Evolutionary conservation across 257 asterid genomes (phyloP).

Genomic region (Solanum arcanum): DNA sequence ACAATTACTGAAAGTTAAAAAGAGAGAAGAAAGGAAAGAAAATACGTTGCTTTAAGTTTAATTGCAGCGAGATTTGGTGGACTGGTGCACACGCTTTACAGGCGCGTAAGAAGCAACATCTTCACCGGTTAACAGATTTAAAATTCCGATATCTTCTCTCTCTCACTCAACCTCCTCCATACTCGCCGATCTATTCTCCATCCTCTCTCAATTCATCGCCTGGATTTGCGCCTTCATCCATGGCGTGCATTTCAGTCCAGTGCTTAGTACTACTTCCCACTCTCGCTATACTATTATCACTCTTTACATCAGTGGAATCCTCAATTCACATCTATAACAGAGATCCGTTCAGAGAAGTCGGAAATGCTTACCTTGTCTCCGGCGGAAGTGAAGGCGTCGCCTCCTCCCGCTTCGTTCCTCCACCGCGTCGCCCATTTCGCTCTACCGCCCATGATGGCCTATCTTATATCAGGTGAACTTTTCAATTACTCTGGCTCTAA

Average conservation of each 20-base stretch:
- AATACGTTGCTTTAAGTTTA: neutral
- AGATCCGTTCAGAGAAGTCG: conserved; percentile 93
- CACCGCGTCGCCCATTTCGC: conserved; percentile 19
- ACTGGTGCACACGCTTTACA: neutral
- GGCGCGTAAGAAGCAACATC: neutral
- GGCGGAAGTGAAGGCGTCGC: conserved; percentile 97
- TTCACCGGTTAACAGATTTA: neutral
- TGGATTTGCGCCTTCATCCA: conserved; percentile 4
- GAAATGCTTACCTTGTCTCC: conserved; percentile 79
- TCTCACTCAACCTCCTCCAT: conserved; percentile 12
- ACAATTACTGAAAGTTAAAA: neutral
- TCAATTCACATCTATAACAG: conserved; percentile 75
- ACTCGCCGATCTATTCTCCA: conserved; percentile 30
- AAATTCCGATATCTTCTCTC: neutral
- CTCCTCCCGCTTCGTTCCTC: conserved; percentile 23
- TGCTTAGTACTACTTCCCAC: neutral
- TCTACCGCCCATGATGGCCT: conserved; percentile 34
- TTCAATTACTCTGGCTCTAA: neutral
- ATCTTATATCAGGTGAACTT: conserved; percentile 65
- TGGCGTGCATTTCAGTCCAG: conserved; percentile 27
- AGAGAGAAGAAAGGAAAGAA: neutral
- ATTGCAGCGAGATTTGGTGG: neutral
- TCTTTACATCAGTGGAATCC: conserved; percentile 54
- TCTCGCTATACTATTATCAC: conserved; percentile 11
- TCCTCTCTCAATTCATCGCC: conserved; percentile 17